These are phyloP conservation scores for Metschnikowia lachancei DNA, from an alignment of 805 yeast species.

Conservation along the genomic window DNA sequence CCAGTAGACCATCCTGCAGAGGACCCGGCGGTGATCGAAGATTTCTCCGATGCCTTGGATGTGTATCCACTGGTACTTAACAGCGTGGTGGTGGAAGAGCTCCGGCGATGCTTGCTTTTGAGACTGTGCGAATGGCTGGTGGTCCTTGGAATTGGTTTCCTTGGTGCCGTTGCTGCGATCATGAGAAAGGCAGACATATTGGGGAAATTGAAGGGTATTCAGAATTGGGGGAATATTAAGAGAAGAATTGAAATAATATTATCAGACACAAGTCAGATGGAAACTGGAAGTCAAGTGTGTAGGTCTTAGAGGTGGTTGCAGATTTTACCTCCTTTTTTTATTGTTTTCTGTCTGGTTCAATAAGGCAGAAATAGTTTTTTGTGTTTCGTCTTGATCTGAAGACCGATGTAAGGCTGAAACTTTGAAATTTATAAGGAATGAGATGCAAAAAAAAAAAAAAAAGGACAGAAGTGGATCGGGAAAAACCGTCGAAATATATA, in stretches of 20 bases:
- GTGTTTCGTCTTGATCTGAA: too few relatives aligned
- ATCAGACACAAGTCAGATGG: too few relatives aligned
- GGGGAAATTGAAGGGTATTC: not conserved
- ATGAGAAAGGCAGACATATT: constrained; percentile 16
- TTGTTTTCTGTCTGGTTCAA: too few relatives aligned
- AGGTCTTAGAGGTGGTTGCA: too few relatives aligned
- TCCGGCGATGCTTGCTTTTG: not conserved
- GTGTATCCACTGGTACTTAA: not conserved
- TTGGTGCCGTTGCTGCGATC: constrained; percentile 8
- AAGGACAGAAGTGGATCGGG: too few relatives aligned
- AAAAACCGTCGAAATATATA: too few relatives aligned
- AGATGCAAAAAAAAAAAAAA: too few relatives aligned
- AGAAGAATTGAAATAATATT: not conserved
- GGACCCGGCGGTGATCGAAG: not conserved
- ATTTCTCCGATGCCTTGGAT: not conserved
- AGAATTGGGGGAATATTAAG: not conserved
- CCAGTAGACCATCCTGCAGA: not conserved
- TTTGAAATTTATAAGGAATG: too few relatives aligned
- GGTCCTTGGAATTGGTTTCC: not conserved
- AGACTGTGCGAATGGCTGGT: not conserved
- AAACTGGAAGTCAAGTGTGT: too few relatives aligned
- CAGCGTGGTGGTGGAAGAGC: constrained; percentile 2
- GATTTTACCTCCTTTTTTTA: too few relatives aligned
- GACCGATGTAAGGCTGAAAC: too few relatives aligned
- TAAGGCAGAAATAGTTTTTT: too few relatives aligned